Percentiles rank a stretch among this genome's conserved stretches.
Conservation (phyloP, 1,139 yeast species). For the Kodamaea sp. region DNA sequence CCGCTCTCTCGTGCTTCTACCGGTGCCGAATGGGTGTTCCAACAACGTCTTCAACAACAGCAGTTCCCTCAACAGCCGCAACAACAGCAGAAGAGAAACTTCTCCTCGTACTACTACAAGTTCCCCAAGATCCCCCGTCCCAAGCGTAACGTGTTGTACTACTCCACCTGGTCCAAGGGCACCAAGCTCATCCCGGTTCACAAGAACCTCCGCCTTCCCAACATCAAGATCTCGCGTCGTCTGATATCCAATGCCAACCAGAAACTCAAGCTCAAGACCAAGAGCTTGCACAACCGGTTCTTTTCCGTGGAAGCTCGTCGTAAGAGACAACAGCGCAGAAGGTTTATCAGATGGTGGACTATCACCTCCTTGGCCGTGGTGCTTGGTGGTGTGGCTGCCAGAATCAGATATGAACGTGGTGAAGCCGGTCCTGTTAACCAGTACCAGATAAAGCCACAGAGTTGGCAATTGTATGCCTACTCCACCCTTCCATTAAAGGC, state of each 20-base stretch:
- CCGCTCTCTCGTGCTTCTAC: conserved; percentile 47
- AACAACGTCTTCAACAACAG: conserved; percentile 15
- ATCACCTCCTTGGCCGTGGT: conserved; percentile 64
- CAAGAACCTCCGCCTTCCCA: conserved; percentile 25
- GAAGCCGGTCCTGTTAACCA: conserved; percentile 36
- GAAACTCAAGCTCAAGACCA: conserved; percentile 36
- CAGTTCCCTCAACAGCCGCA: conserved; percentile 13
- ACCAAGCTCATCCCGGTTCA: conserved; percentile 19
- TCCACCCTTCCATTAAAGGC: conserved; percentile 91
- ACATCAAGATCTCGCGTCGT: conserved; percentile 31
- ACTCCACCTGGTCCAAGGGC: conserved; percentile 43
- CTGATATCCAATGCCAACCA: conserved; percentile 43
- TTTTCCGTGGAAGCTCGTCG: conserved; percentile 48
- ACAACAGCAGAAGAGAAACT: conserved; percentile 22
- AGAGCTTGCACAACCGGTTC: conserved; percentile 40
- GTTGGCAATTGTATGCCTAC: conserved; percentile 89
- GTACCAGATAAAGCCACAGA: conserved; percentile 59
- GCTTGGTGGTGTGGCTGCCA: conserved; percentile 64
- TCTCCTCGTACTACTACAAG: conserved; percentile 38
- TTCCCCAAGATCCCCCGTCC: conserved; percentile 69
- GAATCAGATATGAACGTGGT: conserved; percentile 44
- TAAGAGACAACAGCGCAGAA: conserved; percentile 46
- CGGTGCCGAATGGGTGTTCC: conserved; percentile 32
- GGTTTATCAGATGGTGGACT: conserved; percentile 69
- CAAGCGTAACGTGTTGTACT: conserved; percentile 57